Base-by-base conservation (phyloP, 2,329 filamentous ascomycete species). In the Phialophora tarda region DNA sequence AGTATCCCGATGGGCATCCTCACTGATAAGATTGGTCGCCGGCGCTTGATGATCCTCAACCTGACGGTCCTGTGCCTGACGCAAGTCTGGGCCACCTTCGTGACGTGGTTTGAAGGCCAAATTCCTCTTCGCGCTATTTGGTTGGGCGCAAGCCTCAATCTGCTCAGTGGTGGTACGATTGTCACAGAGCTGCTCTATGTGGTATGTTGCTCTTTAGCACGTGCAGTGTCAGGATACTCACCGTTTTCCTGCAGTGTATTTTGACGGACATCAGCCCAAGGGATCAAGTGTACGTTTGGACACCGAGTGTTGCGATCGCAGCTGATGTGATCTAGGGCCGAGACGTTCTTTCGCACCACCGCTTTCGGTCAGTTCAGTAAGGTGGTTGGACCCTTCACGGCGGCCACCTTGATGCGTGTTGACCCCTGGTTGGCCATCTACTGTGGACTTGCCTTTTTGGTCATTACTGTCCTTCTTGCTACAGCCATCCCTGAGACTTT, bases 1-100 rank as follows among this genome's bases (percentile, higher is more conserved):
- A 81, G 82, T 2, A 77, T 84, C 51, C 82, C 82, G 0, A 83
- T 82, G 65, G 82, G 83, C 56, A 78, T 81, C 34, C 75, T 84
- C 69, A 81, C 82, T 12, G 83, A 85, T 69, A 78, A 77, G 48
- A 75, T 76, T 55, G 82, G 82, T 8, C 77, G 83, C 58, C 84
- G 82, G 69, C 77, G 77, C 66, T 72, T 82, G 23, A 77, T 77
- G 56, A 73, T 84, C 51, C 66, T 74, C 10, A 68, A 80, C 12
- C 76, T 78, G 54, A 71, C 74, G n/a, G 54, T 74, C 1, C 74
- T 79, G 10, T 74, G 72, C 3, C 53, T 79, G 10, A 48, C 24
- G 10, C 64, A 69, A 50, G 38, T 50, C 11, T 69, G 67, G 67
- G 57, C 50, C 10, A 57, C 61, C 14, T 60, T 72, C 10, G 76